Evolutionary conservation across 306 rosid species (phyloP).

Genomic region (Castanopsis chinensis): DNA sequence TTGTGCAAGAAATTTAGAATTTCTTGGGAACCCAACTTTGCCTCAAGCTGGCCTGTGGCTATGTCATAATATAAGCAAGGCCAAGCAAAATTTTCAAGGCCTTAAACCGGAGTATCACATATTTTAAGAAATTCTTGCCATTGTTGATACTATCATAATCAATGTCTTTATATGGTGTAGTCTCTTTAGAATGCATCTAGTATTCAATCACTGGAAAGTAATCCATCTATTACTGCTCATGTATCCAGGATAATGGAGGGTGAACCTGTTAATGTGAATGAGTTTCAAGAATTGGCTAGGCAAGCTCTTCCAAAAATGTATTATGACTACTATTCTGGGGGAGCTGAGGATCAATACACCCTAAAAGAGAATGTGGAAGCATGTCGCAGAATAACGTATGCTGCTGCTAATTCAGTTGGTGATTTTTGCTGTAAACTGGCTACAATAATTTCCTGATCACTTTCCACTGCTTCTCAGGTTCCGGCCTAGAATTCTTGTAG

Average conservation of each 20-base stretch:
- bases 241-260: conserved; percentile 44
- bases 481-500: conserved; percentile 58
- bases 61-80: no score
- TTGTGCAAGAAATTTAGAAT: no score
- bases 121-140: no score
- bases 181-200: no score
- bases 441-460: neutral
- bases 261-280: conserved; percentile 54
- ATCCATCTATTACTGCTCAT: neutral
- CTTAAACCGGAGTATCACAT: no score
- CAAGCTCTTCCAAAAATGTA: conserved; percentile 57
- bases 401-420: neutral
- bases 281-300: conserved; percentile 57
- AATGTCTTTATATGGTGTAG: no score
- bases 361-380: conserved; percentile 54
- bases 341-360: conserved; percentile 59
- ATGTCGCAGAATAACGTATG: conserved; percentile 48
- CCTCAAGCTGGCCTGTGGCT: no score
- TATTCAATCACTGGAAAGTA: neutral
- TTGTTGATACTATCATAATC: no score
- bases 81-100: no score
- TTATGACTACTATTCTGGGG: conserved; percentile 52
- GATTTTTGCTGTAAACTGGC: neutral
- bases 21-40: no score
- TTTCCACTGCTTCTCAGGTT: conserved; percentile 33